Base-by-base conservation (phyloP, 345 rosid genomes). In the Gossypioides kirkii region DNA sequence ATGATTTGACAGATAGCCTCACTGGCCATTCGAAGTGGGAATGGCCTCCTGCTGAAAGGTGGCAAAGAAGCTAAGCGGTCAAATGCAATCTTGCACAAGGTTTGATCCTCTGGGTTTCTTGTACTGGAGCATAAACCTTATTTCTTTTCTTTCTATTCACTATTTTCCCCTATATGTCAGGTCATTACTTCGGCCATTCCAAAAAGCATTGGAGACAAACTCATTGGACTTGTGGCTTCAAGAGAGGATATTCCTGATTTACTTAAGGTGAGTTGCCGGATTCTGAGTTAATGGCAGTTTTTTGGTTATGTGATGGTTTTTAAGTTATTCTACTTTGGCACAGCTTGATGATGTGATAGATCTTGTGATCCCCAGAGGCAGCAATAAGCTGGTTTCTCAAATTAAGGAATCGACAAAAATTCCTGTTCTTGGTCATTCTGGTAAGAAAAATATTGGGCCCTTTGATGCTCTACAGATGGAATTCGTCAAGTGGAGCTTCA, bases 21-120 rank as follows among this genome's bases (percentile, higher is more conserved):
- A 18, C 73, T 90, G 72, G 91, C 95, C 66, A 82, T 90, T 59
- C 84, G 92, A 61, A 96, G 97, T 76, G 99, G 99, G 79, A 96
- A 96, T 79, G 99, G 91, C 55, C 88, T 93, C 58, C 85, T 96
- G 47, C 73, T 96, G 73, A 96, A 96, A 82, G 98, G 98, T 70
- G 99, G 99, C 54, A 96, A 91, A 78, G 99, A 96, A 81, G 98
- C 99, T 56, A 84, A 79, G 78, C 79, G 88, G 42, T 96, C 99
- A 68, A 96, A 96, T 90, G 95, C 94, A 66, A 89, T 91, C 77
- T 78, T 96, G 84, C 98, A 90, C 78, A 88, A 86, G 91, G 92
- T 86, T 67, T 52, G 38, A 32, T 66, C 25, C 64, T 23, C 9
- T 8, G 11, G 74, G 22, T 22, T 58, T 11, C 26, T 8, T 10